Evolutionary conservation across 2,329 filamentous ascomycete genomes (phyloP).

Genomic region (Alternaria infectoria): DNA sequence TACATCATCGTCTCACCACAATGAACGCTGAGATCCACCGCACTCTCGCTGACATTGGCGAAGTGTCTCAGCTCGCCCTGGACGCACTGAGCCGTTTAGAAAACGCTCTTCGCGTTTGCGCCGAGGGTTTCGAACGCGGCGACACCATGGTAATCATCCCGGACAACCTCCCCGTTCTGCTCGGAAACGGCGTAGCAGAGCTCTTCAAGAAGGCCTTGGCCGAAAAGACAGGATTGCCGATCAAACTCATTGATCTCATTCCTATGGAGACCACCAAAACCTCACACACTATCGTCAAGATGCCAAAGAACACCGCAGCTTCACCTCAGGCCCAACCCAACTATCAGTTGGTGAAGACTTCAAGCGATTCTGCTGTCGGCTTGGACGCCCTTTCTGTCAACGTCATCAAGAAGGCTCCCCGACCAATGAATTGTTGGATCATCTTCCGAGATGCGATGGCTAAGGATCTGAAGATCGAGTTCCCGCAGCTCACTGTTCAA

Average conservation of each 20-base stretch:
- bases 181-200: not conserved
- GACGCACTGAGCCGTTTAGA: slow-evolving; percentile 11
- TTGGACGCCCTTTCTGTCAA: not conserved
- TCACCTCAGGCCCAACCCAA: not conserved
- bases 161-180: slow-evolving; percentile 6
- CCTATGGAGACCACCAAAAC: not conserved
- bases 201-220: slow-evolving; percentile 15
- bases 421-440: slow-evolving; percentile 39
- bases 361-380: not conserved
- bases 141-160: slow-evolving; percentile 7
- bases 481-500: slow-evolving; percentile 26
- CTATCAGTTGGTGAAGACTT: not conserved
- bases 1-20: not conserved
- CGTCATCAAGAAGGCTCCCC: slow-evolving; percentile 25
- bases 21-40: not conserved
- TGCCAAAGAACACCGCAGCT: slow-evolving; percentile 7
- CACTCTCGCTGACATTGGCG: not conserved
- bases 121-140: slow-evolving; percentile 8
- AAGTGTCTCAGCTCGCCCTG: not conserved
- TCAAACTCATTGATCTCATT: slow-evolving; percentile 8
- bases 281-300: slow-evolving; percentile 14
- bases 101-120: slow-evolving; percentile 10
- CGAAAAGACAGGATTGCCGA: slow-evolving; percentile 5
- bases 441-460: slow-evolving; percentile 29
- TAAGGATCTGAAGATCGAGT: slow-evolving; percentile 23